Evolutionary conservation across 78 protist genomes (phyloP), one percentile per base, ranked within the genome.

Genomic region (Dictyostelium citrinum): DNA sequence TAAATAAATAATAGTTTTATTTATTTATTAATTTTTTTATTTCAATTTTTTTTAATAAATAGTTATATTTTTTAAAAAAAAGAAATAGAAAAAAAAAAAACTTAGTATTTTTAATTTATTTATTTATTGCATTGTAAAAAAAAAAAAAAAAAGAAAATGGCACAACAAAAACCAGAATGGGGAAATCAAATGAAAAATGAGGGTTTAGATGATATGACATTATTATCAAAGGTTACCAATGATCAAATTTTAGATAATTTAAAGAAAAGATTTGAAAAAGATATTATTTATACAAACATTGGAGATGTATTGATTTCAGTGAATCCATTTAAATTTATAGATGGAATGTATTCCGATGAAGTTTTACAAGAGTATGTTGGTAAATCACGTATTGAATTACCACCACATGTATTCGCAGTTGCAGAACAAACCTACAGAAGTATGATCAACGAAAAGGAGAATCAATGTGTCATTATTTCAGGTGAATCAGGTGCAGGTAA

Each of bases 401-500:
- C 97, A 33, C 99, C 99, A 24, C 98, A 97, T 93, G 96, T 97
- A 45, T 98, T 83, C 84, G 72, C 67, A 37, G 88, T 97, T 5
- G 90, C 98, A 29, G 96, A 96, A 27, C 84, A 84, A 14, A 96
- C 98, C 16, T 97, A 88, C 82, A 68, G 95, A 55, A 75, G 82
- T 46, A 95, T 97, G 98, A 64, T 88, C 17, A 75, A 78, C 37
- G 96, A 97, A 24, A 93, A 90, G 17, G 80, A 64, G 24, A 95
- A 97, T 67, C 98, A 97, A 71, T 95, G 93, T 83, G 91, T 97
- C 3, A 91, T 98, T 77, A 97, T 97, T 55, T 83, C 95, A 2
- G 98, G 99, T n/a, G 99, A 98, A 90, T 91, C 97, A 4, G 99
- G 99, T 14, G 98, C 99, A 7, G 99, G 99, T 39, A 98, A 98